These are phyloP conservation scores for Miamiensis avidus DNA, from an alignment of 169 alveolate species.

Conservation along the genomic window DNA sequence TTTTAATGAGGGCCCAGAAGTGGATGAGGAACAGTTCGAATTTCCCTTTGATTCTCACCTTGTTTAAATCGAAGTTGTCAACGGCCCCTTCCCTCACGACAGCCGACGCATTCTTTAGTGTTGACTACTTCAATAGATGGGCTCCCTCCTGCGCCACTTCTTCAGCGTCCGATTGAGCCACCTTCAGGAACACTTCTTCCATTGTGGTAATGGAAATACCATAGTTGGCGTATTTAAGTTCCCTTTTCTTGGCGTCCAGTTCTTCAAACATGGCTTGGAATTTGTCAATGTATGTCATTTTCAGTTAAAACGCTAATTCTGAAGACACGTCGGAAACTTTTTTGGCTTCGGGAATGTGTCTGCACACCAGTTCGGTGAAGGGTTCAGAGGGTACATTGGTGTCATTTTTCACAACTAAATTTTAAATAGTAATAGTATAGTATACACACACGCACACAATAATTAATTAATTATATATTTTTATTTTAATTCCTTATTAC, in stretches of 20 bases:
- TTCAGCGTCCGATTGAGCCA: conserved; percentile 46
- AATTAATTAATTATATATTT: conserved; percentile 59
- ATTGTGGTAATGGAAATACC: conserved; percentile 88
- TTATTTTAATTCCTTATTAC: conserved; percentile 52
- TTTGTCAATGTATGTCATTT: conserved; percentile 48
- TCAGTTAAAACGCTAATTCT: conserved; percentile 75
- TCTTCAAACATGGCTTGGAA: conserved; percentile 68
- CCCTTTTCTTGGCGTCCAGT: conserved; percentile 62
- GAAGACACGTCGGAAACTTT: conserved; percentile 65
- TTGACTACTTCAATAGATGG: not conserved
- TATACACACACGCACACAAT: conserved; percentile 62
- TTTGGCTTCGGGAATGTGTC: conserved; percentile 50
- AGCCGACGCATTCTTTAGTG: not conserved
- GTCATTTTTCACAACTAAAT: conserved; percentile 52
- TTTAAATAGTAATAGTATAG: conserved; percentile 74
- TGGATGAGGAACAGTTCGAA: conserved; percentile 46
- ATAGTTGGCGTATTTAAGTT: conserved; percentile 60
- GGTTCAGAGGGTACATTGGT: conserved; percentile 22
- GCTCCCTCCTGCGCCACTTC: not conserved
- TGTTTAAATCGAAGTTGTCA: conserved; percentile 20
- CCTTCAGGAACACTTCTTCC: conserved; percentile 90
- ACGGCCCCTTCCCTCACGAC: not conserved
- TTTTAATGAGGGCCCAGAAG: conserved; percentile 58
- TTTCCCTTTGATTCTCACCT: conserved; percentile 7
- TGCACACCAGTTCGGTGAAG: conserved; percentile 39